Percentiles rank a stretch among this genome's conserved stretches.
Conservation (phyloP, 2,329 filamentous ascomycete species). For the Colletotrichum siamense region DNA sequence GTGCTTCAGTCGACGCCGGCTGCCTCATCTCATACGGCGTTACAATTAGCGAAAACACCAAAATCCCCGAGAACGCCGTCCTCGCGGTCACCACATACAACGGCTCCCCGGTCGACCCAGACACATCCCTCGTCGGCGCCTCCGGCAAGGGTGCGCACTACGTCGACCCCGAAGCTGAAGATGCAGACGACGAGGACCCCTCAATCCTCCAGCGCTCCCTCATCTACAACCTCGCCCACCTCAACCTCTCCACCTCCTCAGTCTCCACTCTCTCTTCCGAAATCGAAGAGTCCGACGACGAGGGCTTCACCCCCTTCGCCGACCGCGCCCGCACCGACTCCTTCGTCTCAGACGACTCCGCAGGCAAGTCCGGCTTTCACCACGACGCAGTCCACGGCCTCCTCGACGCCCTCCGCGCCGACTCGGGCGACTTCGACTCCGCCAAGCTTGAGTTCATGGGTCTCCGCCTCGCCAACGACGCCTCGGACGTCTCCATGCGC, state of each 20-base stretch:
- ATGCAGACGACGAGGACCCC: slow-evolving; percentile 55
- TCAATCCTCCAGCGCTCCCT: slow-evolving; percentile 59
- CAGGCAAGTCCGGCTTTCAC: slow-evolving; percentile 73
- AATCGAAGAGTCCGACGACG: slow-evolving; percentile 69
- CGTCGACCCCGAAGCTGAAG: slow-evolving; percentile 51
- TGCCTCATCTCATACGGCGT: slow-evolving; percentile 83
- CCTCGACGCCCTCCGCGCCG: slow-evolving; percentile 82
- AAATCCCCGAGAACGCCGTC: slow-evolving; percentile 39
- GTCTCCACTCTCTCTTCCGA: slow-evolving; percentile 69
- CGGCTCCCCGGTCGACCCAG: slow-evolving; percentile 42
- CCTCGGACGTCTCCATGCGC: slow-evolving; percentile 87
- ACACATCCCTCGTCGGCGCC: slow-evolving; percentile 53
- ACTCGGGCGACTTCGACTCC: slow-evolving; percentile 78
- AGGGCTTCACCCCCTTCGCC: slow-evolving; percentile 59
- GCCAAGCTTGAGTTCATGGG: slow-evolving; percentile 91
- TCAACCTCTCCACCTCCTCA: slow-evolving; percentile 60
- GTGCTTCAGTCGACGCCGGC: slow-evolving; percentile 72
- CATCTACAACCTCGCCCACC: slow-evolving; percentile 57
- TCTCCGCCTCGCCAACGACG: slow-evolving; percentile 88
- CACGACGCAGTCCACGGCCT: slow-evolving; percentile 85
- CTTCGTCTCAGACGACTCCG: slow-evolving; percentile 76
- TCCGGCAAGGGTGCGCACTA: slow-evolving; percentile 57
- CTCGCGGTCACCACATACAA: slow-evolving; percentile 41
- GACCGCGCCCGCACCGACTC: slow-evolving; percentile 68
- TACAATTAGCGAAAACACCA: slow-evolving; percentile 67